A percentile compares a stretch with the other conserved stretches of the same genome.
These are phyloP conservation scores for Diplosphaera chodatii DNA, from an alignment of 139 green algal genomes.

Conservation along the genomic window DNA sequence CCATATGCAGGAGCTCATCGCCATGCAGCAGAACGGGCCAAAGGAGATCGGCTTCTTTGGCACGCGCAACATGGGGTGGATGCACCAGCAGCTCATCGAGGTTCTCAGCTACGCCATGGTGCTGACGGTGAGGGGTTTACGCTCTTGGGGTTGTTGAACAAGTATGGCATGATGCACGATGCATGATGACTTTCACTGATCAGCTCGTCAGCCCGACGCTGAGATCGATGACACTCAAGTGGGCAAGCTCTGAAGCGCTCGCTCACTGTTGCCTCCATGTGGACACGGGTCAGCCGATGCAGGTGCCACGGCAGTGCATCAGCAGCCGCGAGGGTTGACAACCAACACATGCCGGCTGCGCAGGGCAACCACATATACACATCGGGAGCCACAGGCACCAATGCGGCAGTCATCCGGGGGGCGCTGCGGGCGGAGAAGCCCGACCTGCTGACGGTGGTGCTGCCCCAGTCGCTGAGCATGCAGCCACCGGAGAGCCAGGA, in stretches of 20 bases:
- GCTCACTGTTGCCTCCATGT: too few relatives aligned
- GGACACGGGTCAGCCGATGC: too few relatives aligned
- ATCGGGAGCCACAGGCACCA: constrained; percentile 91
- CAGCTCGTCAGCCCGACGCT: too few relatives aligned
- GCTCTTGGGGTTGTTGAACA: background rate
- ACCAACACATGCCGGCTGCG: too few relatives aligned
- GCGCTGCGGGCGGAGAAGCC: constrained; percentile 86
- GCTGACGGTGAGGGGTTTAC: constrained; percentile 62
- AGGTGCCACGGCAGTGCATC: too few relatives aligned
- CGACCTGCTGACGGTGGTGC: constrained; percentile 92
- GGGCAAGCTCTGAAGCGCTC: too few relatives aligned
- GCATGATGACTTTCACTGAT: too few relatives aligned
- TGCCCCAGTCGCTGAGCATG: constrained; percentile 79
- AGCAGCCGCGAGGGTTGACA: too few relatives aligned
- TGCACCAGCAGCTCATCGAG: constrained; percentile 97
- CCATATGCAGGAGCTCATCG: constrained; percentile 95
- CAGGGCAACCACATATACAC: constrained; percentile 97
- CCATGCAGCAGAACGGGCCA: constrained; percentile 88
- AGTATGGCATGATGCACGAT: too few relatives aligned
- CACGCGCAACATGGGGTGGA: constrained; percentile 96
- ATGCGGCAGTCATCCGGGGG: constrained; percentile 95
- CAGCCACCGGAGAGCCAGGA: constrained; percentile 93
- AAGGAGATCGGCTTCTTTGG: constrained; percentile 96
- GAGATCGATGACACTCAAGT: too few relatives aligned
- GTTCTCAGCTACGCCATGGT: constrained; percentile 96